Evolutionary conservation across 805 yeast genomes (phyloP), one percentile per base, ranked within the genome.

Genomic region (Priceomyces fermenticarens): DNA sequence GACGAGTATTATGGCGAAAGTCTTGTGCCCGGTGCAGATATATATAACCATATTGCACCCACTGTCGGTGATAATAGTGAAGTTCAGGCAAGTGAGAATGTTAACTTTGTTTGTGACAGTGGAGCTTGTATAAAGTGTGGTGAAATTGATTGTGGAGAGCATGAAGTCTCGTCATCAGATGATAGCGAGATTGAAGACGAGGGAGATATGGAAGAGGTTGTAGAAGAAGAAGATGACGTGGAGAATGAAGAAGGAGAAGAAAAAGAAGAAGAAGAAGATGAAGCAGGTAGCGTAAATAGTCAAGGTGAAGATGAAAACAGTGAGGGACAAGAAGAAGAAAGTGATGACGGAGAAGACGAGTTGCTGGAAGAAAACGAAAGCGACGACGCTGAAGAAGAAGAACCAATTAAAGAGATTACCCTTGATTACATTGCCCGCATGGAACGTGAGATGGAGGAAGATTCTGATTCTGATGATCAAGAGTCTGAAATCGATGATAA

Each of bases 11-110:
- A 84, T 51, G 85, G 81, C 26, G 70, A 83, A 25, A 88, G 86
- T 0, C 65, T 91, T 37, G 96, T 90, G 16, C 97, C 97, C 0
- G 87, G 89, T 11, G 97, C 97, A 0, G 96, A 90, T 62, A 65
- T 91, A 28, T 88, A 89, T 63, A 90, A 90, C 50, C 97, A 89
- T 55, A 57, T 65, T 32, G 58, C 71, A 4, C 72, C 80, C 60
- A 28, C 40, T 4, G 15, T 49, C 4, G 54, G 42, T 12, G 42
- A 43, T 4, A 45, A 40, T 4, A 44, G 36, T 1, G 47, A 44
- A 13, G 36, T 53, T 2, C 41, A 47, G 15, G 52, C 44, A 1
- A 53, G 63, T 4, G 89, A 86, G 45, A 71, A 77, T 49, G 88
- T 82, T 8, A 83, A 81, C 60, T 87, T 88, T 54, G 85, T 62